Conservation (phyloP, 2,329 filamentous ascomycete species). For the Penicillium italicum region DNA sequence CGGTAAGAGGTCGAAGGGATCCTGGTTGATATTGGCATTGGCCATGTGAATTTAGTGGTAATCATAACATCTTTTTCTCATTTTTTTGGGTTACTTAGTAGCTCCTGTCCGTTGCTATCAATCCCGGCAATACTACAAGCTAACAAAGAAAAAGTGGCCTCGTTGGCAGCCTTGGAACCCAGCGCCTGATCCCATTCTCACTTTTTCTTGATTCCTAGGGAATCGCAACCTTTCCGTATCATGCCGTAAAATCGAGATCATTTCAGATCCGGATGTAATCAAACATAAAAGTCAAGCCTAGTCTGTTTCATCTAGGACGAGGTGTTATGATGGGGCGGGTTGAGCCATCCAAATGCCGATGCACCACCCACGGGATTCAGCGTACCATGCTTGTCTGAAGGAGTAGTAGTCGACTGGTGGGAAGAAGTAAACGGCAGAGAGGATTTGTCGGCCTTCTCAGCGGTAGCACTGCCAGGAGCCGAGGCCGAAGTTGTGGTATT, state of each 20-base stretch:
- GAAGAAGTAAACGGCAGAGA: constrained; percentile 3
- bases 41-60: background rate
- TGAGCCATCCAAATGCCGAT: constrained; percentile 92
- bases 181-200: background rate
- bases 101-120: background rate
- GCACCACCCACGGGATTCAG: constrained; percentile 87
- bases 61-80: background rate
- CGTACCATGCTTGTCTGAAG: constrained; percentile 38
- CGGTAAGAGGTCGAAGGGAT: background rate
- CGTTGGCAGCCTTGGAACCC: background rate
- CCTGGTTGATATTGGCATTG: background rate
- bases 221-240: background rate
- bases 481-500: constrained; percentile 23
- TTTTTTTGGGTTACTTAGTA: background rate
- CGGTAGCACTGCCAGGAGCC: constrained; percentile 9
- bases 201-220: background rate
- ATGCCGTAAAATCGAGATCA: background rate
- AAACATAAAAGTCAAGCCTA: constrained; percentile 13
- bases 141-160: background rate
- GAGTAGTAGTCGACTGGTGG: constrained; percentile 17
- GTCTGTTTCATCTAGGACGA: constrained; percentile 26
- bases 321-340: constrained; percentile 36
- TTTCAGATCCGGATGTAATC: constrained; percentile 1
- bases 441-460: constrained; percentile 12
- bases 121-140: background rate